Percentiles rank a stretch among this genome's conserved stretches.
These are phyloP conservation scores for Epithemia pelagica DNA, from an alignment of 108 stramenopile species.

Conservation along the genomic window DNA sequence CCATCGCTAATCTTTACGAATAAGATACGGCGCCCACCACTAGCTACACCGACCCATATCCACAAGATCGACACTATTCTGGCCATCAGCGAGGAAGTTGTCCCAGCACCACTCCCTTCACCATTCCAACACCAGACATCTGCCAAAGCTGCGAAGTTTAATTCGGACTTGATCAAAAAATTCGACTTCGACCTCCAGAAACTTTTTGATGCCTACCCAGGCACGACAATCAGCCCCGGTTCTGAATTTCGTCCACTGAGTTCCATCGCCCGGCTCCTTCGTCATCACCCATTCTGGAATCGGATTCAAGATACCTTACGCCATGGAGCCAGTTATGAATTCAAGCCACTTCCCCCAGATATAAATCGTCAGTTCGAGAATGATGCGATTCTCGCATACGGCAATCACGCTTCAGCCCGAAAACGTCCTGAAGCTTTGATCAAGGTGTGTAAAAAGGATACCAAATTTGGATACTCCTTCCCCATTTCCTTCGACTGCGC, in stretches of 20 bases:
- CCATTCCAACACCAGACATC: neutral
- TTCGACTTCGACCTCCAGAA: neutral
- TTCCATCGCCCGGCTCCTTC: neutral
- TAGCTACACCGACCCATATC: too few relatives aligned
- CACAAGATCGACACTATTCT: too few relatives aligned
- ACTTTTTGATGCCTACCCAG: neutral
- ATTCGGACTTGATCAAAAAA: neutral
- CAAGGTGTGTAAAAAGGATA: neutral
- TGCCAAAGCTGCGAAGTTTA: neutral
- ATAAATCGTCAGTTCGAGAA: too few relatives aligned
- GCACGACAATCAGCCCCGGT: neutral
- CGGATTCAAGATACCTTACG: neutral
- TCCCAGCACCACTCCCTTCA: neutral
- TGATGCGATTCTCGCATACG: neutral
- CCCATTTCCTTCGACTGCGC: neutral
- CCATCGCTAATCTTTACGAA: neutral
- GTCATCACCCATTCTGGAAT: neutral
- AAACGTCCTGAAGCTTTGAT: neutral
- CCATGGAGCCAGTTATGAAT: neutral
- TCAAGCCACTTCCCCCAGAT: too few relatives aligned
- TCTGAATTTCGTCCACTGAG: neutral
- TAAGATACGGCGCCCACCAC: neutral
- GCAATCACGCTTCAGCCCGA: neutral
- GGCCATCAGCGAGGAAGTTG: too few relatives aligned
- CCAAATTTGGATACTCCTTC: neutral